Percentiles rank a stretch among this genome's conserved stretches.
These are phyloP conservation scores for Letharia lupina DNA, from an alignment of 495 filamentous ascomycete species.

Conservation along the genomic window DNA sequence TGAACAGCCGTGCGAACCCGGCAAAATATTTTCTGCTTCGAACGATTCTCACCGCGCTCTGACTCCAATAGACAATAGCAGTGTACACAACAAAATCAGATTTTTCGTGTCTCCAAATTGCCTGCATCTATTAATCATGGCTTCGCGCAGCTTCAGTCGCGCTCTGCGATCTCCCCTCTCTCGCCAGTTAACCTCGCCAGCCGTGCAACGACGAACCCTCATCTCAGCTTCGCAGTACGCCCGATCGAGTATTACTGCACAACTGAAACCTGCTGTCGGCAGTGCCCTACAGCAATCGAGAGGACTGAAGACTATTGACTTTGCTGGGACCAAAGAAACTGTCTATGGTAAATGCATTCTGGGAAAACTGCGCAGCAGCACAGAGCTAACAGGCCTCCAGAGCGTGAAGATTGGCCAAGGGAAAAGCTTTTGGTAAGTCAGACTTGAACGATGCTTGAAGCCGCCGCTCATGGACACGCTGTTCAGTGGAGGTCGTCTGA, in stretches of 20 bases:
- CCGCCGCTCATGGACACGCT: background rate
- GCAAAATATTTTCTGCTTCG: conserved; percentile 2
- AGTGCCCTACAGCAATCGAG: conserved; percentile 55
- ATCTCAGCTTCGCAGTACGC: conserved; percentile 40
- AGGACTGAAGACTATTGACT: conserved; percentile 85
- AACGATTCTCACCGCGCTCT: background rate
- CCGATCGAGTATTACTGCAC: conserved; percentile 31
- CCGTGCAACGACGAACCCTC: conserved; percentile 61
- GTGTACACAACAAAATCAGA: background rate
- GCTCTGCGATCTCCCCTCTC: conserved; percentile 67
- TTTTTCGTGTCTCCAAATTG: background rate
- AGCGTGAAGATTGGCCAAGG: conserved; percentile 95
- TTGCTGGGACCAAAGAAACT: conserved; percentile 83
- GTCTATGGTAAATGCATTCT: conserved; percentile 60
- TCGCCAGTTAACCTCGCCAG: conserved; percentile 48
- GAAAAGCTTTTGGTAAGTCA: conserved; percentile 84
- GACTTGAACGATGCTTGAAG: background rate
- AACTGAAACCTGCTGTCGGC: conserved; percentile 44
- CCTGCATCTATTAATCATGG: conserved; percentile 52
- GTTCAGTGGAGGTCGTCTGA: conserved; percentile 16
- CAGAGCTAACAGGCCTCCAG: conserved; percentile 37
- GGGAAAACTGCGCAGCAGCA: background rate
- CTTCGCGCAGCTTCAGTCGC: conserved; percentile 73
- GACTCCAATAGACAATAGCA: background rate
- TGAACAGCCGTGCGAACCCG: conserved; percentile 8